Base-by-base conservation (phyloP, 192 early-diverging fungal species). In the Geranomyces michiganensis region DNA sequence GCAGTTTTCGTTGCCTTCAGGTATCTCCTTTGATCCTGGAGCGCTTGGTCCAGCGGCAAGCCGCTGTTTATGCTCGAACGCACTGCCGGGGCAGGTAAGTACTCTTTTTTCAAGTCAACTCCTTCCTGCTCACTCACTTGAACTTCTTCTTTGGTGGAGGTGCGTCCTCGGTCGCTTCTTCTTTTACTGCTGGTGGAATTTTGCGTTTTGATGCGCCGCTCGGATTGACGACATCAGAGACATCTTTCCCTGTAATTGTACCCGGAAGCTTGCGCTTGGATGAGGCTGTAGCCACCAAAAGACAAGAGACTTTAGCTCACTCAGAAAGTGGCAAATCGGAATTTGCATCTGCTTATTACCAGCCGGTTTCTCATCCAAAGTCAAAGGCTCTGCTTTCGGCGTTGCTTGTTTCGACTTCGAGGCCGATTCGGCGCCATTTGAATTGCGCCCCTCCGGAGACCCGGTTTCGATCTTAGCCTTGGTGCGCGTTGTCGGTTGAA, bases 1-100 rank as follows among this genome's bases (percentile, higher is more conserved):
- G 44, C 93, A 95, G 63, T 88, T 87, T 22, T 85, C 83, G n/a
- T 78, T 85, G 21, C 93, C 92, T 44, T 83, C 80, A 5, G 93
- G 92, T 14, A 91, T 80, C 41, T 85, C 79, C 62, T 90, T 91
- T 4, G 87, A 86, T 17, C 90, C 91, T 0, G 85, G 85, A 15
- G 84, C 79, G 26, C 66, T 71, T 0, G 90, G 89, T 10, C 85
- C 88, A 22, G 67, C 47, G 13, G 21, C 44, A 51, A 55, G 53
- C 22, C 36, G 8, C 1, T 15, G 15, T 22, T 19, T 27, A 55
- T 64, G 55, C 24, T 41, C 61, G 10, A 17, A 14, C 41, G 43
- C 47, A 41, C 71, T 56, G 51, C 33, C 9, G 9, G 10, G n/a
- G 55, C 45, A 61, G n/a, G n/a, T 12, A 24, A 19, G 43, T 9